phyloP scores from a whole-genome alignment of 75 land plant genomes.

The Isoetes taiwanensis region DNA sequence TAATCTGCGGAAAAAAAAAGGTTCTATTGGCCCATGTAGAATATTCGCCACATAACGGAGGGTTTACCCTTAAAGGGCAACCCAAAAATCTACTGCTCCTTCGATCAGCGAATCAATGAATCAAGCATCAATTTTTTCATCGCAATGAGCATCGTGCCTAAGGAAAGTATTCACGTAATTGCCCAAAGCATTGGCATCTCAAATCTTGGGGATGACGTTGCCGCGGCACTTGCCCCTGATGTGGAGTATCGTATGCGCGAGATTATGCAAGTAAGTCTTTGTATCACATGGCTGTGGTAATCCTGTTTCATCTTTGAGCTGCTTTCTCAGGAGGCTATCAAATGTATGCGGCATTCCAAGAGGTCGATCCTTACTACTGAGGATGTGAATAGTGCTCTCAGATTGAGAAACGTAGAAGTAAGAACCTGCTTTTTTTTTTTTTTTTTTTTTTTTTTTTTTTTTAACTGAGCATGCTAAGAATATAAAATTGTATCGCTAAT shows the following conservation, averaged over 20 bases:
- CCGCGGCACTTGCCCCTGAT: slow-evolving; percentile 75
- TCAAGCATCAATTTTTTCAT: no score
- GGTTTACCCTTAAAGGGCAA: no score
- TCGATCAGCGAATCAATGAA: no score
- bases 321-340: slow-evolving; percentile 63
- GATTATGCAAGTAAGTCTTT: slow-evolving; percentile 70
- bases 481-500: neutral
- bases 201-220: slow-evolving; percentile 67
- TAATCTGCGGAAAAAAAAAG: no score
- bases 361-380: slow-evolving; percentile 61
- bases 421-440: neutral
- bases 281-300: neutral
- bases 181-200: slow-evolving; percentile 88
- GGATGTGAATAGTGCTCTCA: slow-evolving; percentile 84
- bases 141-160: slow-evolving; percentile 87
- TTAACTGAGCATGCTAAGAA: neutral
- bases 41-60: no score
- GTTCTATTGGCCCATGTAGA: no score
- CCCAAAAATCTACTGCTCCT: no score
- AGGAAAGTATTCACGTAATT: slow-evolving; percentile 73
- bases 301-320: neutral
- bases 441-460: slow-evolving; percentile 6
- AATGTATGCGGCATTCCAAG: slow-evolving; percentile 94
- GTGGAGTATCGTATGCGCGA: slow-evolving; percentile 96
- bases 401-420: slow-evolving; percentile 79